Evolutionary conservation across 179 eudicot species (phyloP), one percentile per base, ranked within the genome.

Genomic region (Spergularia azorica): DNA sequence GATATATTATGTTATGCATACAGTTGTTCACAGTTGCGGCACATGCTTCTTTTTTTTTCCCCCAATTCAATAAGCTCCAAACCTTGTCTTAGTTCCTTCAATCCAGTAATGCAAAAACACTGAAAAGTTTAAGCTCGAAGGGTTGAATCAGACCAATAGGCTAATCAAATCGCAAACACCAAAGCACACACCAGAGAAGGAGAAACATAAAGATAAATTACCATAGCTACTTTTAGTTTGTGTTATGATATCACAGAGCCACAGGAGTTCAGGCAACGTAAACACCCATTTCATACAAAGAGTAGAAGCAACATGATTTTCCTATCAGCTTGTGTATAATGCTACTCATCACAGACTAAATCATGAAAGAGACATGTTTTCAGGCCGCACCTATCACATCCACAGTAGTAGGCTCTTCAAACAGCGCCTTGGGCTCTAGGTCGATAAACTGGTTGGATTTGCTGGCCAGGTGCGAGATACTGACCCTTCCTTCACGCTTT

Each of bases 391-490:
- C 73, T 58, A 87, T 88, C 79, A 88, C 94, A 64, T 90, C 94
- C 41, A 76, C 69, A 61, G 67, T 77, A 77, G 86, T 18, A 72
- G 84, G 83, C 77, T 94, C 95, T 71, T 89, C 97, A 3, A 81
- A 77, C 76, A 88, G 88, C 9, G 89, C 76, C 86, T 93, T 95
- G 43, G 97, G 90, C 72, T 95, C 97, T 87, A 93, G 86, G 75
- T 95, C 97, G 63, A 95, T 95, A 73, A 95, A 93, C 89, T 95
- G 97, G 82, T 91, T 95, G 55, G 98, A 95, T 81, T 95, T 87
- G 88, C 93, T 91, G 66, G 98, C 98, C 77, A 95, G 74, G 83
- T 89, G 97, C 6, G 97, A 86, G 79, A 95, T 95, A 88, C 89
- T 93, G 71, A 95, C 98, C 84, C 97, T 86, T 66, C 98, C 98